A percentile compares a stretch with the other conserved stretches of the same genome.
Conservation (phyloP, 345 rosid genomes). For the Euphorbia tirucalli region DNA sequence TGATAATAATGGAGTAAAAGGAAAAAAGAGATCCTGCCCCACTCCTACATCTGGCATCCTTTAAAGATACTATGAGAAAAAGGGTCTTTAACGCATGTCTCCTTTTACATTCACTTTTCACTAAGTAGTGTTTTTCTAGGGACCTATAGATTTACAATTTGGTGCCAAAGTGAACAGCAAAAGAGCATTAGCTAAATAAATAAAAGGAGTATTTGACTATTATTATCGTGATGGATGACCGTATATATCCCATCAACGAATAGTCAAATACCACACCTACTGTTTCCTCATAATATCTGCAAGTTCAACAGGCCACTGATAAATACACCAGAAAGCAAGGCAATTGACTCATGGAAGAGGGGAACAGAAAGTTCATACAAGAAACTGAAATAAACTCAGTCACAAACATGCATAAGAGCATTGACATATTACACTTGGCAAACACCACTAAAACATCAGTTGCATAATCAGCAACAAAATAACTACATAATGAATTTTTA, state of each 20-base stretch:
- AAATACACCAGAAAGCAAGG: too few relatives aligned
- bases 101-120: not conserved
- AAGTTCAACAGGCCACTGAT: too few relatives aligned
- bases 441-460: not conserved
- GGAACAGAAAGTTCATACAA: too few relatives aligned
- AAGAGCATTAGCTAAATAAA: not conserved
- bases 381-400: too few relatives aligned
- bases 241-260: not conserved
- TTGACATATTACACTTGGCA: too few relatives aligned
- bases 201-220: not conserved
- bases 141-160: not conserved
- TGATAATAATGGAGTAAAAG: not conserved
- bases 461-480: not conserved
- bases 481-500: not conserved
- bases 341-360: too few relatives aligned
- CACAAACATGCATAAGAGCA: too few relatives aligned
- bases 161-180: slow-evolving; percentile 10
- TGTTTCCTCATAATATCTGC: not conserved
- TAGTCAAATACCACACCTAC: not conserved
- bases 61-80: not conserved
- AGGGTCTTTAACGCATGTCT: not conserved
- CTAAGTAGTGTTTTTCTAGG: slow-evolving; percentile 2
- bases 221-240: not conserved
- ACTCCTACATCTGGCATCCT: not conserved
- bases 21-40: not conserved